Evolutionary conservation across 495 filamentous ascomycete genomes (phyloP), one percentile per base, ranked within the genome.

Genomic region (Echria macrotheca): DNA sequence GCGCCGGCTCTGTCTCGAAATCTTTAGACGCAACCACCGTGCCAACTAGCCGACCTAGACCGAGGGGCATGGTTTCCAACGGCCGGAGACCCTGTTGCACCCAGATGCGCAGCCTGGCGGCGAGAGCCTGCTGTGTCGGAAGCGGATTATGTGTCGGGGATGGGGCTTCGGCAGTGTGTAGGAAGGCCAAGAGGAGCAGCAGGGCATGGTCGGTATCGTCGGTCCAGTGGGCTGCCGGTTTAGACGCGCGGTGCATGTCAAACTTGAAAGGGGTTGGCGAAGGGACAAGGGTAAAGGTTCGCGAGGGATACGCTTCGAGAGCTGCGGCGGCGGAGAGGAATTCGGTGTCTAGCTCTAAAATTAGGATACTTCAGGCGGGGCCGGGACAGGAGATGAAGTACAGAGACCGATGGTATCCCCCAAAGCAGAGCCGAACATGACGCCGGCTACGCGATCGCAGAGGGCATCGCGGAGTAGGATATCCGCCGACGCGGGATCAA

Each of bases 201-300:
- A 75, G 58, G 9, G 69, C 61, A 48, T 76, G 73, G 53, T 76
- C 73, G 9, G 73, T 76, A 54, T 76, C 73, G 50, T 76, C 72
- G n/a, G 73, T 76, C 73, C 72, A 76, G 47, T 69, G 61, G 32
- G 63, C 63, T 2, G 51, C 50, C 0, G 55, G 43, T 19, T 72
- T 65, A 29, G 61, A 58, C 11, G 60, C 58, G 47, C 69, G 62
- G 53, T 73, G 70, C 18, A 46, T 37, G 57, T 76, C 70, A 4
- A 59, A 38, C 5, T 61, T 52, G 47, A 61, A 67, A 15, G 67
- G 66, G 14, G 55, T 50, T 10, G 52, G 53, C 11, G 10, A 11
- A 2, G 36, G 9, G 42, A 21, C 19, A 23, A 74, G 60, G 28
- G 64, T 62, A 59, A 71, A 72, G n/a, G 45, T 62, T 22, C 56